phyloP scores from a whole-genome alignment of 352 stramenopile genomes.

The Globisporangium echinulatum region DNA sequence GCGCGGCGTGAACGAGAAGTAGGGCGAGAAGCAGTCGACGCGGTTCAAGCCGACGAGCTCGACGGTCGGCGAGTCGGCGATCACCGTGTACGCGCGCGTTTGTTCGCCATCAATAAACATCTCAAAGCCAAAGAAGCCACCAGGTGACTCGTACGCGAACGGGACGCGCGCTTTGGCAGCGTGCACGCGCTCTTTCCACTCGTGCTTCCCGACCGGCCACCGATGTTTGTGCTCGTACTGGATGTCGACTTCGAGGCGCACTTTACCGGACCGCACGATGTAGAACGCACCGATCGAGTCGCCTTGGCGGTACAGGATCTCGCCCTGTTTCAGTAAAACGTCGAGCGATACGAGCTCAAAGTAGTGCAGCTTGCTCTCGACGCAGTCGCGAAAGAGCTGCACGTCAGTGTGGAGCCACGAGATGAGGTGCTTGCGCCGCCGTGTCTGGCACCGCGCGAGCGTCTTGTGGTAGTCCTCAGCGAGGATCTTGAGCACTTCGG shows the following conservation, averaged over 20 bases:
- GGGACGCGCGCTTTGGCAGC: slow-evolving; percentile 40
- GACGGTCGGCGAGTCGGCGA: slow-evolving; percentile 42
- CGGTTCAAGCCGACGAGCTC: slow-evolving; percentile 62
- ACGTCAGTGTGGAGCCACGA: slow-evolving; percentile 66
- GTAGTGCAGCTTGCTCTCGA: slow-evolving; percentile 72
- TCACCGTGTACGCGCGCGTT: slow-evolving; percentile 42
- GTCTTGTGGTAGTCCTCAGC: slow-evolving; percentile 72
- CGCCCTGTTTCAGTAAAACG: slow-evolving; percentile 46
- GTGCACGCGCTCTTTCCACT: slow-evolving; percentile 53
- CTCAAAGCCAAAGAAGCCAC: slow-evolving; percentile 63
- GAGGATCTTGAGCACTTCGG: slow-evolving; percentile 61
- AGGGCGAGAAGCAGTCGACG: slow-evolving; percentile 66
- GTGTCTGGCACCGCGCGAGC: slow-evolving; percentile 51
- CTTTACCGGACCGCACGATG: slow-evolving; percentile 45
- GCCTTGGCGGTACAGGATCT: slow-evolving; percentile 52
- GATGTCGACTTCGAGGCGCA: slow-evolving; percentile 61
- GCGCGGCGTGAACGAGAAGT: slow-evolving; percentile 62
- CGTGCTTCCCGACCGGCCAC: slow-evolving; percentile 41
- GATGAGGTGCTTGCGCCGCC: slow-evolving; percentile 57
- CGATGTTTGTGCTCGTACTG: slow-evolving; percentile 62
- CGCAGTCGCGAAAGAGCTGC: slow-evolving; percentile 57
- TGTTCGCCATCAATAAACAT: slow-evolving; percentile 59
- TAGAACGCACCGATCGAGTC: slow-evolving; percentile 65
- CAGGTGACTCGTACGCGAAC: slow-evolving; percentile 40
- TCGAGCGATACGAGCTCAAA: slow-evolving; percentile 76